Evolutionary conservation across 2,329 filamentous ascomycete species (phyloP), one percentile per base, ranked within the genome.

Genomic region (Thelonectria blattea): DNA sequence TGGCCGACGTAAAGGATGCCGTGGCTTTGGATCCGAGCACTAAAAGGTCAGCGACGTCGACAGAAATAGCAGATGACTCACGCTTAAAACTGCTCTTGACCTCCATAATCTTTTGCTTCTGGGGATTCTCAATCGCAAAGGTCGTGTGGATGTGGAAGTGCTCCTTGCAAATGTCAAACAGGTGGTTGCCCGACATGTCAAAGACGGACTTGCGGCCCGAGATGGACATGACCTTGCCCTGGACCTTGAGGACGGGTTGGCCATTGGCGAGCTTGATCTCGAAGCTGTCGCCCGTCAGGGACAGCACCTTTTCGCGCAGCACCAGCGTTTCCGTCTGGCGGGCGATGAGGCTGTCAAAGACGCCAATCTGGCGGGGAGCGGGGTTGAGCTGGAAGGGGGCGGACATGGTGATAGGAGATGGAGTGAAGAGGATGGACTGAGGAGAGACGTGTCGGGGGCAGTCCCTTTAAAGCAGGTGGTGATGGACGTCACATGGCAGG

Each of bases 201-300:
- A 68, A 78, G 46, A 89, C 78, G 11, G 80, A 79, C 73, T 88
- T 88, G 65, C 84, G 81, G 14, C 80, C 79, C 2, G 80, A 83
- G 3, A 88, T 69, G 11, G 81, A 80, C 65, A 86, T 67, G 61
- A 81, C 69, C 57, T 83, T 83, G 65, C 85, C 86, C 63, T 86
- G 75, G 45, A 88, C 82, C 63, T 81, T 80, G 63, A 89, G 74
- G 32, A 89, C 67, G 0, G 83, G 79, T 20, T 79, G 75, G 20
- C 85, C 85, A 60, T 80, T 81, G 46, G 80, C 74, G 5, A 83
- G 80, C 55, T 81, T 83, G 73, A 91, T 83, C 64, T 85, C 83
- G 75, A 90, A 91, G 72, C 81, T 85, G 75, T 90, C 87, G 58
- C 86, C 86, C 1, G 82, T 82, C 9, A 89, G 75, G 3, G 87